These are phyloP conservation scores for Sugiyamaella pinicola DNA, from an alignment of 1,139 yeast species.

Conservation along the genomic window DNA sequence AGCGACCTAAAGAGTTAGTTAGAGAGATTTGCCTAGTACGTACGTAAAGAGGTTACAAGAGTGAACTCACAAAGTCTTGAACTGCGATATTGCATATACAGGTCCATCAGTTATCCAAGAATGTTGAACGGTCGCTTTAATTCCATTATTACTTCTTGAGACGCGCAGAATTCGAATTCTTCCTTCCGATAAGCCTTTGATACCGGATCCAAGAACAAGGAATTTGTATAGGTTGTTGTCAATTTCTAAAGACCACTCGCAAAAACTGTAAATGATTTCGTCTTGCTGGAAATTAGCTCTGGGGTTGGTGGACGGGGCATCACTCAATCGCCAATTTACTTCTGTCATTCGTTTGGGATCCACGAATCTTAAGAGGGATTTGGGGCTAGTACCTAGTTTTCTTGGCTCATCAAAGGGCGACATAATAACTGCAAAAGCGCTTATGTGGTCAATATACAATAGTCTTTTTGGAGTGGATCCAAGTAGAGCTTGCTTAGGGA, in stretches of 20 bases:
- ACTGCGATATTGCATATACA: slow-evolving; percentile 33
- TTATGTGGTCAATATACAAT: slow-evolving; percentile 42
- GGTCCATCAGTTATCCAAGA: slow-evolving; percentile 34
- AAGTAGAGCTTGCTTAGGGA: slow-evolving; percentile 43
- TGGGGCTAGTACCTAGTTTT: too few species aligned
- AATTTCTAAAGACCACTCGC: slow-evolving; percentile 27
- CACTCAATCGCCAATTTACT: slow-evolving; percentile 3
- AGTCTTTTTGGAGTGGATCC: slow-evolving; percentile 48
- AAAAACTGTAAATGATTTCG: slow-evolving; percentile 25
- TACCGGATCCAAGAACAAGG: slow-evolving; percentile 29
- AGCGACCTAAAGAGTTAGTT: slow-evolving; percentile 23
- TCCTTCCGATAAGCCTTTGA: slow-evolving; percentile 15
- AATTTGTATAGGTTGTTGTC: slow-evolving; percentile 25
- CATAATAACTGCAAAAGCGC: slow-evolving; percentile 44
- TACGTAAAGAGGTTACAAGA: too few species aligned
- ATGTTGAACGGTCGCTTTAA: slow-evolving; percentile 24
- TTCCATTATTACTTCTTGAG: slow-evolving; percentile 20
- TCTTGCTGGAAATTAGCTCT: slow-evolving; percentile 10
- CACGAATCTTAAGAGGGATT: slow-evolving; percentile 23
- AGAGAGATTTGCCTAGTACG: too few species aligned
- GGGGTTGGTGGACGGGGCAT: background rate
- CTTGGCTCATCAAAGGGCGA: slow-evolving; percentile 10
- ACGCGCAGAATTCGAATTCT: slow-evolving; percentile 25
- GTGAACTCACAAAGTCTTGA: slow-evolving; percentile 19
- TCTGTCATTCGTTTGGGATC: slow-evolving; percentile 38